Evolutionary conservation across 2,329 filamentous ascomycete genomes (phyloP).

Genomic region (Colletotrichum endophyticum): DNA sequence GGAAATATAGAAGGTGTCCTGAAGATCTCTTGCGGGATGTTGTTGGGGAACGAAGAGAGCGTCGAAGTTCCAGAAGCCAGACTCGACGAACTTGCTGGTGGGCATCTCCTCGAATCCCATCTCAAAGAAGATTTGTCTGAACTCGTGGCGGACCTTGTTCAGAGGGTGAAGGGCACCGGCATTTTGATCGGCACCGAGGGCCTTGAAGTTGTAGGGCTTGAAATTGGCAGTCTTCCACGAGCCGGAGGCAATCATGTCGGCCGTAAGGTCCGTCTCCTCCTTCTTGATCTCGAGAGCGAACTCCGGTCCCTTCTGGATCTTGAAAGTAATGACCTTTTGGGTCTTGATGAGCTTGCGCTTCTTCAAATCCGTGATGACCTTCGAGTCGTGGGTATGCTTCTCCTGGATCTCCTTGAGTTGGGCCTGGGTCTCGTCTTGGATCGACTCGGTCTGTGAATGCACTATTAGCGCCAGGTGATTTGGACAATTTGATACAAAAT

Average conservation of each 20-base stretch:
- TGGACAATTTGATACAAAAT: background rate
- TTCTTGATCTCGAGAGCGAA: conserved; percentile 88
- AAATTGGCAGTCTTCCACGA: conserved; percentile 92
- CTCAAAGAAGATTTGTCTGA: conserved; percentile 98
- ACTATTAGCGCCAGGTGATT: conserved; percentile 1
- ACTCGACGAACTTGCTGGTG: conserved; percentile 91
- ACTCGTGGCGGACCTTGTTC: conserved; percentile 95
- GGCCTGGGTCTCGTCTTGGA: conserved; percentile 79
- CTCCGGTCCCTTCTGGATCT: conserved; percentile 82
- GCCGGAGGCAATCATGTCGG: conserved; percentile 86
- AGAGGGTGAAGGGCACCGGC: conserved; percentile 71
- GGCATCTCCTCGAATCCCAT: conserved; percentile 99
- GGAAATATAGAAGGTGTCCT: conserved; percentile 98
- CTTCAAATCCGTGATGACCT: conserved; percentile 80
- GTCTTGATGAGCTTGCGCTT: conserved; percentile 89
- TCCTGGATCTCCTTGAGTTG: conserved; percentile 76
- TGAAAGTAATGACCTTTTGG: conserved; percentile 85
- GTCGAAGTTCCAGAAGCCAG: conserved; percentile 78
- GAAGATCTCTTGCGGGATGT: conserved; percentile 94
- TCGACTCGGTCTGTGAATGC: conserved; percentile 63
- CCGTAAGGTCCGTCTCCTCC: conserved; percentile 94
- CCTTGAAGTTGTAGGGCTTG: conserved; percentile 85
- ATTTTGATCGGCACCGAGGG: conserved; percentile 64
- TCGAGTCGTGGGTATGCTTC: conserved; percentile 74
- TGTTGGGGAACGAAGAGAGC: conserved; percentile 52